These are phyloP conservation scores for Knoxia roxburghii DNA, from an alignment of 257 asterid species.

Conservation along the genomic window DNA sequence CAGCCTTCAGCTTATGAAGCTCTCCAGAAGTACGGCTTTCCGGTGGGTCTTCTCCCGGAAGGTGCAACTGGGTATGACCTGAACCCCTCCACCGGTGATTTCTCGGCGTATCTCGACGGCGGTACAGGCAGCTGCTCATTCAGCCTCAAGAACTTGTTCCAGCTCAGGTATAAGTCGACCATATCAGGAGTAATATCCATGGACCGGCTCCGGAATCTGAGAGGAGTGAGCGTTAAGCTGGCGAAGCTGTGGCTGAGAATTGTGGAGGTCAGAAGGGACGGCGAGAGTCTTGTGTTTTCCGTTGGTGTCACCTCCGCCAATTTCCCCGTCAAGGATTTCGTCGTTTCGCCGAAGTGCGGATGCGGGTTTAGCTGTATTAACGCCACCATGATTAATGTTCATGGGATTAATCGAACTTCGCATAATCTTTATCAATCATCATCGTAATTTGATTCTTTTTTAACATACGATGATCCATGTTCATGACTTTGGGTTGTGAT, in stretches of 20 bases:
- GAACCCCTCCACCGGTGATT: constrained; percentile 30
- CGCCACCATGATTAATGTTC: not conserved
- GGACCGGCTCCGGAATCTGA: constrained; percentile 27
- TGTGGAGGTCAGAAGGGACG: constrained; percentile 28
- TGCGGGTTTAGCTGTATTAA: constrained; percentile 40
- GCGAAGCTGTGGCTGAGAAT: constrained; percentile 42
- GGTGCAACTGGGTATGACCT: constrained; percentile 48
- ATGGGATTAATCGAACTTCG: not conserved
- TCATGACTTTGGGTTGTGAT: no score
- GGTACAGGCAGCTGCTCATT: constrained; percentile 46
- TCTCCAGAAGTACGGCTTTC: constrained; percentile 44
- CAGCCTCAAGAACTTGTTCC: constrained; percentile 28
- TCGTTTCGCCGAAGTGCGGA: constrained; percentile 49
- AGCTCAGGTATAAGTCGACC: constrained; percentile 27
- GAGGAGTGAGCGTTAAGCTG: constrained; percentile 43
- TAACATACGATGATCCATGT: no score
- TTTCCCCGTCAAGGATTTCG: constrained; percentile 31
- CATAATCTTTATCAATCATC: not conserved
- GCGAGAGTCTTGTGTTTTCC: constrained; percentile 33
- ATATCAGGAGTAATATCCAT: constrained; percentile 34
- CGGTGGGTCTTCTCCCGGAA: constrained; percentile 47
- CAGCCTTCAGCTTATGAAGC: constrained; percentile 33
- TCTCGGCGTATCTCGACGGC: constrained; percentile 34
- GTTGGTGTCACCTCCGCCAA: constrained; percentile 40
- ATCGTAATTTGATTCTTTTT: no score